Conservation (phyloP, 192 early-diverging fungal genomes). For the Umbelopsis sp. region DNA sequence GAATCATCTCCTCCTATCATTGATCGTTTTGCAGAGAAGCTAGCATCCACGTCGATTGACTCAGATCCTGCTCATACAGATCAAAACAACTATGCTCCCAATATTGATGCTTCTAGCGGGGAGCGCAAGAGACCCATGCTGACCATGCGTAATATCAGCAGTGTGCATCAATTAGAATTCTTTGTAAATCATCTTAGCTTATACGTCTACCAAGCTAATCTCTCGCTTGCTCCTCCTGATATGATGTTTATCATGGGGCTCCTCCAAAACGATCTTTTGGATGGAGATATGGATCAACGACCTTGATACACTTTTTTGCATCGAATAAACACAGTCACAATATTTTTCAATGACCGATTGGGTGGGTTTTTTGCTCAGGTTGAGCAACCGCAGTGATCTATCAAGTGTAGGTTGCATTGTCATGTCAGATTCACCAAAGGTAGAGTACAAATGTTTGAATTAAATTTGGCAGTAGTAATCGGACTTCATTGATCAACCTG, state of each 20-base stretch:
- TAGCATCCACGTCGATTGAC: conserved; percentile 34
- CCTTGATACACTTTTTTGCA: neutral
- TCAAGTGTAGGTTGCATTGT: neutral
- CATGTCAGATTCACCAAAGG: conserved; percentile 10
- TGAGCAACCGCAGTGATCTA: neutral
- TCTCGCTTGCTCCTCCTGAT: conserved; percentile 73
- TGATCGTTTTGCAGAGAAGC: conserved; percentile 15
- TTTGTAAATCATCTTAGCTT: conserved; percentile 78
- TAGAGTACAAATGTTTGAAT: neutral
- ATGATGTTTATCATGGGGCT: conserved; percentile 74
- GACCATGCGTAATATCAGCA: conserved; percentile 66
- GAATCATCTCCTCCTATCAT: neutral
- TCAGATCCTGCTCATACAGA: neutral
- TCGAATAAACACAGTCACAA: conserved; percentile 6
- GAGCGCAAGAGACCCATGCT: conserved; percentile 73
- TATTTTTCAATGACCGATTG: neutral
- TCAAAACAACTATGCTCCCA: neutral
- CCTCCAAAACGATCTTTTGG: conserved; percentile 64
- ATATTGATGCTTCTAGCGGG: conserved; percentile 19
- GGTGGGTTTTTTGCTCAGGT: neutral
- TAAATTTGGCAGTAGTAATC: too few relatives aligned
- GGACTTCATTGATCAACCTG: too few relatives aligned
- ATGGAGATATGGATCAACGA: conserved; percentile 36
- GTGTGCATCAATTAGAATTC: conserved; percentile 72
- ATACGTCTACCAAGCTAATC: conserved; percentile 78